A percentile compares a stretch with the other conserved stretches of the same genome.
These are phyloP conservation scores for Trifolium pratense DNA, from an alignment of 306 rosid genomes.

Conservation along the genomic window DNA sequence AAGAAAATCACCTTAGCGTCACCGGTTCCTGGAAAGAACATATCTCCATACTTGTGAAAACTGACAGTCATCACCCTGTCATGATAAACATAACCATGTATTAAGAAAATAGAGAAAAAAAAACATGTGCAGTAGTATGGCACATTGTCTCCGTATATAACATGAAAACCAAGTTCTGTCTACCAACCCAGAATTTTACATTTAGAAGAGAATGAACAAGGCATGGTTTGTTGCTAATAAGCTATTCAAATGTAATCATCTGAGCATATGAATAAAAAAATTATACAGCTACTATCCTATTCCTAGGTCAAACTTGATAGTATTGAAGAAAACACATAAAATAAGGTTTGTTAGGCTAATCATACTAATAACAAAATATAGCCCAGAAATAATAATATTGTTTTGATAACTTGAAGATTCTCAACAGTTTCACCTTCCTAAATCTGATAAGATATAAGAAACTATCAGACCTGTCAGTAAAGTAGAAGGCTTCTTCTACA, in stretches of 20 bases:
- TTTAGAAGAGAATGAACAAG: slow-evolving; percentile 23
- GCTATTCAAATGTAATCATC: slow-evolving; percentile 26
- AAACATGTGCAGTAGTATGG: slow-evolving; percentile 7
- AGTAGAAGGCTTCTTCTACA: slow-evolving; percentile 97
- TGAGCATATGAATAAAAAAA: slow-evolving; percentile 11
- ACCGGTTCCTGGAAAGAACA: slow-evolving; percentile 97
- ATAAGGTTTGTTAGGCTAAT: slow-evolving; percentile 20
- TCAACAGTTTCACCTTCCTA: slow-evolving; percentile 19
- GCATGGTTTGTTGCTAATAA: slow-evolving; percentile 6
- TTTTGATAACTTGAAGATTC: slow-evolving; percentile 24
- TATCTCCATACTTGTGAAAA: slow-evolving; percentile 95
- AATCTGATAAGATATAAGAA: slow-evolving; percentile 31
- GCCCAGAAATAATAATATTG: neutral
- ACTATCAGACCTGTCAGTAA: slow-evolving; percentile 83
- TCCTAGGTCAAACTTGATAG: slow-evolving; percentile 10
- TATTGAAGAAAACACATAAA: slow-evolving; percentile 3
- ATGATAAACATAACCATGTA: slow-evolving; percentile 45
- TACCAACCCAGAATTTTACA: slow-evolving; percentile 26
- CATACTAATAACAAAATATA: slow-evolving; percentile 11
- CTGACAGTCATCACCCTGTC: slow-evolving; percentile 99
- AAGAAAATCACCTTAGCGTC: slow-evolving; percentile 85
- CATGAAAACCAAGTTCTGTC: slow-evolving; percentile 28
- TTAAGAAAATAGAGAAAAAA: slow-evolving; percentile 39
- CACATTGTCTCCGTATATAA: slow-evolving; percentile 2
- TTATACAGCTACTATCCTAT: slow-evolving; percentile 15